Evolutionary conservation across 352 stramenopile genomes (phyloP).

Genomic region (Sclerospora graminicola): DNA sequence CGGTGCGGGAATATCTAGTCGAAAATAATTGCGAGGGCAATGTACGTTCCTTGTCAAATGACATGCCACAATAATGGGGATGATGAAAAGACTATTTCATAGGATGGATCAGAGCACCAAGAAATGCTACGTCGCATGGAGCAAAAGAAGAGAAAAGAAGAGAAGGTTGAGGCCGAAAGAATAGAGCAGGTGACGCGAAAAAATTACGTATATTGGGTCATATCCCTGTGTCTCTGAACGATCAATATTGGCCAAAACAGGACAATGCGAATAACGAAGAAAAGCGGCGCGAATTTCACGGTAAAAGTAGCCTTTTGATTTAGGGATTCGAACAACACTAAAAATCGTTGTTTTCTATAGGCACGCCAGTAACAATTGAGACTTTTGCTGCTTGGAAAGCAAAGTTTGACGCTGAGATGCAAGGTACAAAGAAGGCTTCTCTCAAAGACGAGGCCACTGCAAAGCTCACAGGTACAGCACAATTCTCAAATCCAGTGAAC

Average conservation of each 20-base stretch:
- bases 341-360: slow-evolving; percentile 6
- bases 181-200: slow-evolving; percentile 23
- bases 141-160: slow-evolving; percentile 71
- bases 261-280: slow-evolving; percentile 19
- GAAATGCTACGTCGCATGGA: slow-evolving; percentile 83
- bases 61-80: background rate
- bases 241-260: slow-evolving; percentile 3
- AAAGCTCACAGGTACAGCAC: slow-evolving; percentile 58
- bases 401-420: slow-evolving; percentile 67
- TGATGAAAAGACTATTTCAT: background rate
- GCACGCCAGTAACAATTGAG: slow-evolving; percentile 73
- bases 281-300: slow-evolving; percentile 21
- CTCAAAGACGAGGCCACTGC: slow-evolving; percentile 58
- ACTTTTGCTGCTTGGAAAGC: slow-evolving; percentile 61
- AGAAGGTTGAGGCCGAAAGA: slow-evolving; percentile 44
- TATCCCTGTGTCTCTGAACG: no score
- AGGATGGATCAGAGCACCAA: slow-evolving; percentile 84
- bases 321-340: background rate
- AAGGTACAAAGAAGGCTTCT: slow-evolving; percentile 25
- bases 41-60: slow-evolving; percentile 19
- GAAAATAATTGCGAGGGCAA: slow-evolving; percentile 84
- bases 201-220: no score
- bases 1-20: slow-evolving; percentile 75
- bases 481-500: background rate
- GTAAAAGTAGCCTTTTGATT: slow-evolving; percentile 2